Percentiles rank a stretch among this genome's conserved stretches.
phyloP scores from a whole-genome alignment of 1,284 basidiomycete genomes.

The Phellopilus nigrolimitatus region DNA sequence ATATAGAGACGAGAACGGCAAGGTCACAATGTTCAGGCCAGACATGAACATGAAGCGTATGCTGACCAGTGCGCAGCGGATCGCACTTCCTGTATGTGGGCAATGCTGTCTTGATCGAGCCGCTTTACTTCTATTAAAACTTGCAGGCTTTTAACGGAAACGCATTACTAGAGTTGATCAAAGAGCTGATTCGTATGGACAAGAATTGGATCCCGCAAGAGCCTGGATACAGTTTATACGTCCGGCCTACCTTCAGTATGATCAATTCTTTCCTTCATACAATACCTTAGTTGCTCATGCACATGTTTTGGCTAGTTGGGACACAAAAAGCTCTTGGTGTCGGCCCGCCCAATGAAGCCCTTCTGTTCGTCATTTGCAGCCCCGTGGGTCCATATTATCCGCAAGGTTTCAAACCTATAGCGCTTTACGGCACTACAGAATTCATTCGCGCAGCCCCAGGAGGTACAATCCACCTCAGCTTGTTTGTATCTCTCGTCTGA shows the following conservation, averaged over 20 bases:
- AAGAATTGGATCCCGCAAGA: slow-evolving; percentile 91
- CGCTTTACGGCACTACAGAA: slow-evolving; percentile 87
- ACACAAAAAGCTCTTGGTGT: slow-evolving; percentile 89
- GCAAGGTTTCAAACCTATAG: slow-evolving; percentile 92
- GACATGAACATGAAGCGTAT: slow-evolving; percentile 98
- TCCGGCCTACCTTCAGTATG: slow-evolving; percentile 76
- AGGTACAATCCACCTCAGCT: slow-evolving; percentile 42
- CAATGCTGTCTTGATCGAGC: neutral
- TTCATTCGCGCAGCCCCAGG: slow-evolving; percentile 88
- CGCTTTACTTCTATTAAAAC: neutral
- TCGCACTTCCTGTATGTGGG: slow-evolving; percentile 69
- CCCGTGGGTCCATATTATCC: slow-evolving; percentile 97
- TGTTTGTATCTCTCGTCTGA: neutral
- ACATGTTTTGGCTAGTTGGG: slow-evolving; percentile 56
- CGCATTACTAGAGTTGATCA: slow-evolving; percentile 79
- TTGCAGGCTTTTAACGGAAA: slow-evolving; percentile 76
- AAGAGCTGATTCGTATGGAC: slow-evolving; percentile 84
- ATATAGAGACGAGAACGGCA: slow-evolving; percentile 77
- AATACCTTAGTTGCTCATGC: slow-evolving; percentile 8
- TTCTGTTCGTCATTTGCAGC: slow-evolving; percentile 92
- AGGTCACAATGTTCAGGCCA: slow-evolving; percentile 88
- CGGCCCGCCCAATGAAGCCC: slow-evolving; percentile 80
- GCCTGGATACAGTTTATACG: slow-evolving; percentile 88
- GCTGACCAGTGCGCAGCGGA: slow-evolving; percentile 70
- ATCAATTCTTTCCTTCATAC: slow-evolving; percentile 19